These are phyloP conservation scores for Ascosphaera apis DNA, from an alignment of 2,329 filamentous ascomycete species.

Conservation along the genomic window DNA sequence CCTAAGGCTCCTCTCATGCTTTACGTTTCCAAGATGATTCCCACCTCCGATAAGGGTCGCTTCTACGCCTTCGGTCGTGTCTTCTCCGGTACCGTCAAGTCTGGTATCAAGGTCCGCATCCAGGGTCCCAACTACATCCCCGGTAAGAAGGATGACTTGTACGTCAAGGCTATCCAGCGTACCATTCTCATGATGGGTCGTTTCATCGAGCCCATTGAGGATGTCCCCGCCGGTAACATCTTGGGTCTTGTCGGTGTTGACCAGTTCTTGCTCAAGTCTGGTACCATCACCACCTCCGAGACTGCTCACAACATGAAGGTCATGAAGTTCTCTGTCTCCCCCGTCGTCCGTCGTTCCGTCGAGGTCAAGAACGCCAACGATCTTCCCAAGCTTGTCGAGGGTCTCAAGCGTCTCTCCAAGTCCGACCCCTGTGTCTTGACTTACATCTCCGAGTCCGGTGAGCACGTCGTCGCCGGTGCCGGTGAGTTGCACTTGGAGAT, in stretches of 20 bases:
- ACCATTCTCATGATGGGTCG: constrained; percentile 99
- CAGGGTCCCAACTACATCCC: constrained; percentile 97
- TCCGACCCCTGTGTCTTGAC: constrained; percentile 97
- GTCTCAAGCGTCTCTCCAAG: constrained; percentile 99
- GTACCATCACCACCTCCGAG: constrained; percentile 92
- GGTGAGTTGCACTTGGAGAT: constrained; percentile 99
- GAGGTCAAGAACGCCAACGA: constrained; percentile 99
- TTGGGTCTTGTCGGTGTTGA: constrained; percentile 97
- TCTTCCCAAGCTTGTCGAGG: constrained; percentile 97
- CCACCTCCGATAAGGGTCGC: constrained; percentile 97
- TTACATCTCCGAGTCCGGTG: constrained; percentile 70
- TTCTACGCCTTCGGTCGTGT: constrained; percentile 99
- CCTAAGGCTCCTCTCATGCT: constrained; percentile 97
- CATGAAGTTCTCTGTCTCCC: constrained; percentile 99
- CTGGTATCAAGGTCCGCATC: constrained; percentile 98
- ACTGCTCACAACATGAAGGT: constrained; percentile 99
- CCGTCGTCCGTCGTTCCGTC: constrained; percentile 94
- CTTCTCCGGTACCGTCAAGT: constrained; percentile 94
- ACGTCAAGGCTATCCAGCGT: constrained; percentile 98
- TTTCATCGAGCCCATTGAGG: constrained; percentile 95
- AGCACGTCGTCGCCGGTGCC: constrained; percentile 97
- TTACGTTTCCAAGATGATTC: constrained; percentile 99
- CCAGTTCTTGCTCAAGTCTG: constrained; percentile 99
- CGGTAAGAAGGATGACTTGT: constrained; percentile 96
- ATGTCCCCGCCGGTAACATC: constrained; percentile 99